Conservation (phyloP, 192 early-diverging fungal species). For the Coemansia sp. region DNA sequence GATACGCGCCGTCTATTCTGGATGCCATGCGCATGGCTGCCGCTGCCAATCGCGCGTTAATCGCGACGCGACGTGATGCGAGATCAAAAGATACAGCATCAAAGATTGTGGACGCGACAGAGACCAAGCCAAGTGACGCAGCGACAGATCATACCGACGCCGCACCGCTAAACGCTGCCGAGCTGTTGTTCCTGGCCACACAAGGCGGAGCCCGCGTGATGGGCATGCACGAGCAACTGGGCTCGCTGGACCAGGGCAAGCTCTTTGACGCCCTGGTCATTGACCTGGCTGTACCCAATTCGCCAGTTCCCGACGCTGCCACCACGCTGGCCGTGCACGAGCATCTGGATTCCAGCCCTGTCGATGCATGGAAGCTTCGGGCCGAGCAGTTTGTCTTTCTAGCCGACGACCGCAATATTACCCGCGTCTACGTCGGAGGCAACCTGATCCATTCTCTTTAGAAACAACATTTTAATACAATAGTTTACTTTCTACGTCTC, state of each 20-base stretch:
- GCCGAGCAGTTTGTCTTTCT: slow-evolving; percentile 88
- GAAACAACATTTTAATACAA: not conserved
- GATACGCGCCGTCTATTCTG: slow-evolving; percentile 80
- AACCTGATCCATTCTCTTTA: slow-evolving; percentile 44
- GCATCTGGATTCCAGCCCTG: not conserved
- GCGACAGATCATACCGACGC: slow-evolving; percentile 25
- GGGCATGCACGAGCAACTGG: slow-evolving; percentile 68
- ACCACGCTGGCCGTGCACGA: slow-evolving; percentile 28
- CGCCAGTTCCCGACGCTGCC: slow-evolving; percentile 25
- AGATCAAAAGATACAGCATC: not conserved
- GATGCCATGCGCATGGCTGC: slow-evolving; percentile 85
- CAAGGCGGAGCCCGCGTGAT: slow-evolving; percentile 85
- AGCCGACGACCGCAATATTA: slow-evolving; percentile 86
- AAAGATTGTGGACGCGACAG: not conserved
- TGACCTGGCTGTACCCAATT: slow-evolving; percentile 66
- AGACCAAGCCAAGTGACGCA: not conserved
- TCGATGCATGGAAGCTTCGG: slow-evolving; percentile 42
- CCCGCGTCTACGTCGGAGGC: slow-evolving; percentile 79
- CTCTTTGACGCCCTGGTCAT: slow-evolving; percentile 91
- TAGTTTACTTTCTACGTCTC: slow-evolving; percentile 3
- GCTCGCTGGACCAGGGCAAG: slow-evolving; percentile 85
- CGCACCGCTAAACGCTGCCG: slow-evolving; percentile 60
- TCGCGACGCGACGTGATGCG: slow-evolving; percentile 26
- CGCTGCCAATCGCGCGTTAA: slow-evolving; percentile 66
- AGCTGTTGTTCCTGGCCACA: slow-evolving; percentile 86